phyloP scores from a whole-genome alignment of 2,329 filamentous ascomycete genomes.

The Aspergillus novofumigatus region DNA sequence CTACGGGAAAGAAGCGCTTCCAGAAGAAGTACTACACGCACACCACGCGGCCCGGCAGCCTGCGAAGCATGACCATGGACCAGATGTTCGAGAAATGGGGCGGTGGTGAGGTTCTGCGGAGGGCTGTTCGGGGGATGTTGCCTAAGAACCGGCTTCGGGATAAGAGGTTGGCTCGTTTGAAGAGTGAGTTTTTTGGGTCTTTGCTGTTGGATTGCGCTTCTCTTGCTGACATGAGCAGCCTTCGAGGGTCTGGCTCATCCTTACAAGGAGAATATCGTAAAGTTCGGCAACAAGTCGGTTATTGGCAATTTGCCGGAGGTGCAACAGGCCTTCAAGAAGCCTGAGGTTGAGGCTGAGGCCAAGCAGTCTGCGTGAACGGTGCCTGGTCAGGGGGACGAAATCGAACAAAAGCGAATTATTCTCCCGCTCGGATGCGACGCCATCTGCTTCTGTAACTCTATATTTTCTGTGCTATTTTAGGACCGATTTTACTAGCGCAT shows the following conservation, averaged over 20 bases:
- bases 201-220: neutral
- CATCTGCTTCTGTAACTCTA: conserved; percentile 20
- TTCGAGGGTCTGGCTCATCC: conserved; percentile 93
- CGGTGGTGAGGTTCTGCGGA: conserved; percentile 82
- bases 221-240: conserved; percentile 44
- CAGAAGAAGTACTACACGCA: conserved; percentile 97
- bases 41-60: conserved; percentile 80
- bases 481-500: conserved; percentile 37
- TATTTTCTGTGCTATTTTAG: conserved; percentile 25
- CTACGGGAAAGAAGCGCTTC: conserved; percentile 85
- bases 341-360: neutral
- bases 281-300: conserved; percentile 57
- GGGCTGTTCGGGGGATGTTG: conserved; percentile 94
- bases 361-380: conserved; percentile 22
- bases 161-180: conserved; percentile 79
- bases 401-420: neutral
- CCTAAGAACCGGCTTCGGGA: conserved; percentile 93
- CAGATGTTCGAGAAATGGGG: conserved; percentile 90
- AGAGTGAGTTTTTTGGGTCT: conserved; percentile 50
- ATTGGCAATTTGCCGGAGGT: conserved; percentile 34
- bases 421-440: conserved; percentile 1
- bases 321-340: conserved; percentile 33
- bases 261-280: conserved; percentile 81
- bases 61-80: conserved; percentile 91
- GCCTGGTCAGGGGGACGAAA: neutral